Evolutionary conservation across 371 early-diverging fungal species (phyloP), one percentile per base, ranked within the genome.

Genomic region (Apophysomyces ossiformis): DNA sequence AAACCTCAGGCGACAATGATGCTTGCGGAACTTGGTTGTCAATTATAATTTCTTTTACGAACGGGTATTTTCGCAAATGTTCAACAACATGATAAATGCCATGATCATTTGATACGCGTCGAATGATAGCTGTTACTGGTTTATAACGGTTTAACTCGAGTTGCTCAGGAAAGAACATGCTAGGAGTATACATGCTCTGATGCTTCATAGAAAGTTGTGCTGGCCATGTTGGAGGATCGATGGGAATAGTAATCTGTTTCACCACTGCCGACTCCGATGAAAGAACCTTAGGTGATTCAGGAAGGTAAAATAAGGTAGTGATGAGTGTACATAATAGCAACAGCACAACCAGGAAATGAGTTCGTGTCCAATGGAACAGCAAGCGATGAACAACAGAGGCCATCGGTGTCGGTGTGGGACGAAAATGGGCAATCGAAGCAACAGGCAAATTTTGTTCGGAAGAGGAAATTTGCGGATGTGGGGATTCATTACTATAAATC

Each of bases 71-170:
- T 1, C 69, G 67, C 43, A 87, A 45, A 46, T 85, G 83, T 13
- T 77, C 70, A 12, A 88, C 79, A 12, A 82, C 67, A 58, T 78
- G 59, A 21, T 81, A 67, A 32, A 87, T 76, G 44, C 79, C 77
- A 46, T 79, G 76, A 12, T 77, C 70, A 9, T 83, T 74, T 21
- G 82, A 80, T 58, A 85, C 81, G 43, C 85, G 75, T 56, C 82
- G 66, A 8, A 89, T 59, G 7, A 89, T 76, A 4, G 87, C 89
- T 5, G 87, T 86, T n/a, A 87, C 76, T 15, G 87, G 82, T 37
- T 80, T 74, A 12, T 73, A 65, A 5, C 74, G 76, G 43, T 82
- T 80, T 16, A 73, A 65, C 37, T 50, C 46, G n/a, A 77, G 44
- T 16, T 76, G 74, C 12, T 74, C 74, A 9, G 73, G 58, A 7